Conservation (phyloP, 768 basidiomycete genomes). For the Rhizopogon roseolus region DNA sequence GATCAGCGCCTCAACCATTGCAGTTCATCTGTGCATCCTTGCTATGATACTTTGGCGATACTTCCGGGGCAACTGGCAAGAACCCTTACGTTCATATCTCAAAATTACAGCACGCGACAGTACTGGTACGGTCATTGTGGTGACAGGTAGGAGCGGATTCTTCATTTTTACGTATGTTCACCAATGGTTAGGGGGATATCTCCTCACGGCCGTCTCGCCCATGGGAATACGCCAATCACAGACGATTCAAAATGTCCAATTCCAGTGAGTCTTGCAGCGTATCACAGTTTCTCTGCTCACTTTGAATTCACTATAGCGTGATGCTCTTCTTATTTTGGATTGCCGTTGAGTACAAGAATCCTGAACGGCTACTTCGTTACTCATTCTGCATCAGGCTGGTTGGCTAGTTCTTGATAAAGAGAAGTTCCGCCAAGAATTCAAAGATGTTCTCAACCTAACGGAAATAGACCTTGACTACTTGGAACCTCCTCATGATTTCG, state of each 20-base stretch:
- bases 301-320: neutral
- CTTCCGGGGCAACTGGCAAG: neutral
- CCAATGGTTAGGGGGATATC: slow-evolving; percentile 6
- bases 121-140: neutral
- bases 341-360: neutral
- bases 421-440: neutral
- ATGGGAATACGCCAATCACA: slow-evolving; percentile 6
- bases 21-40: slow-evolving; percentile 7
- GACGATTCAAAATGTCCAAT: slow-evolving; percentile 14
- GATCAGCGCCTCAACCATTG: slow-evolving; percentile 15
- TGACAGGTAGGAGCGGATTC: slow-evolving; percentile 8
- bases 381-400: neutral
- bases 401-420: neutral
- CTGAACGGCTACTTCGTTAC: neutral
- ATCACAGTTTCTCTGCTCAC: neutral
- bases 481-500: neutral
- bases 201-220: slow-evolving; percentile 14
- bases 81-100: neutral
- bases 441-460: no score
- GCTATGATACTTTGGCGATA: slow-evolving; percentile 18
- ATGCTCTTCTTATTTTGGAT: neutral
- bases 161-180: neutral
- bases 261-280: slow-evolving; percentile 11
- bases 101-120: slow-evolving; percentile 9
- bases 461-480: neutral